Percentiles rank a stretch among this genome's conserved stretches.
These are phyloP conservation scores for Brassica juncea DNA, from an alignment of 345 rosid genomes.

Conservation along the genomic window DNA sequence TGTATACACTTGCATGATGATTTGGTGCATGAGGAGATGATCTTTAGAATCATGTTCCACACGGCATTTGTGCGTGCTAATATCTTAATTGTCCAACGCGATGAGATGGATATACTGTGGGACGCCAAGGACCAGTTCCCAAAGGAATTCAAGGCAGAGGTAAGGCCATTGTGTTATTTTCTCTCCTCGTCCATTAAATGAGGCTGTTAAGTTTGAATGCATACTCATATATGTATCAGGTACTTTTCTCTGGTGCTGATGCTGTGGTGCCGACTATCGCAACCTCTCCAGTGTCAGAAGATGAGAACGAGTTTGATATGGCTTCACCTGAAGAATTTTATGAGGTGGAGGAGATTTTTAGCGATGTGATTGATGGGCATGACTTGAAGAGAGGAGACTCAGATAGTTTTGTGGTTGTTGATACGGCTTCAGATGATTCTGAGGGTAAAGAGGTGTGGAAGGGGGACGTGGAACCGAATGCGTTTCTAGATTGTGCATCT, in stretches of 20 bases:
- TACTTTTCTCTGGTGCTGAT: conserved; percentile 79
- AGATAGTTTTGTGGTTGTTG: conserved; percentile 40
- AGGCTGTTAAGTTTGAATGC: conserved; percentile 67
- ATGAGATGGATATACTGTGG: not conserved
- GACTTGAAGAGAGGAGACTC: conserved; percentile 61
- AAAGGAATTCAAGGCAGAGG: conserved; percentile 53
- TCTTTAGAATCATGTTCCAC: not conserved
- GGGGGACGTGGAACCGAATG: conserved; percentile 66
- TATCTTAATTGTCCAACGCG: not conserved
- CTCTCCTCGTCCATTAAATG: conserved; percentile 16
- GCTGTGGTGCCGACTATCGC: conserved; percentile 60
- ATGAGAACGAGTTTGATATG: conserved; percentile 55
- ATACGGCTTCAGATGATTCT: conserved; percentile 39
- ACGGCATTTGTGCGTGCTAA: not conserved
- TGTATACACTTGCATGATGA: not conserved
- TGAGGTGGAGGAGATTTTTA: conserved; percentile 95
- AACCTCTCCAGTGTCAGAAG: conserved; percentile 51
- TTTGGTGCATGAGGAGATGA: not conserved
- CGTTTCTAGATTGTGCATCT: conserved; percentile 72
- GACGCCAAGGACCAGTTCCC: not conserved
- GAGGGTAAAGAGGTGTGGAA: conserved; percentile 62
- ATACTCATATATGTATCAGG: conserved; percentile 74
- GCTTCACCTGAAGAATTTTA: conserved; percentile 91
- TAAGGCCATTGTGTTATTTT: conserved; percentile 47
- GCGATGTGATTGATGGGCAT: conserved; percentile 60